Evolutionary conservation across 2,329 filamentous ascomycete species (phyloP), one percentile per base, ranked within the genome.

Genomic region (Colletotrichum magnum): DNA sequence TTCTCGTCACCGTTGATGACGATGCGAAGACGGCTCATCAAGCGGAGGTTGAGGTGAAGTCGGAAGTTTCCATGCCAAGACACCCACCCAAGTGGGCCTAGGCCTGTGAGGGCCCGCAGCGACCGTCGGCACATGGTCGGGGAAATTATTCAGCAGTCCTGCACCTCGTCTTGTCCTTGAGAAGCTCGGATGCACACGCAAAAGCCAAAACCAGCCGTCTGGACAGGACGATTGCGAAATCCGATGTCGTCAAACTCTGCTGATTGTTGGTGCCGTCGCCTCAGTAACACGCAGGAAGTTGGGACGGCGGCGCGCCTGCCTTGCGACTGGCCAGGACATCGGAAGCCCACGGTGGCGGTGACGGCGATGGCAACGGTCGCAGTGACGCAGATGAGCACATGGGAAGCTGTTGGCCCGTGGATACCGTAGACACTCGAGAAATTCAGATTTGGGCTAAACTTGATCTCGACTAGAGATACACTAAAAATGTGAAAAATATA

Each of bases 161-260:
- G 45, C 45, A 12, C 45, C 18, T 43, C 5, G 15, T 43, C 16
- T 43, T 43, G 12, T 32, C 21, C 21, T 24, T 53, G 36, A n/a
- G 16, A 26, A 43, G 4, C 41, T 43, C 41, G 41, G 41, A 43
- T 12, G 41, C 13, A 7, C 36, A n/a, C 13, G 16, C 15, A 45
- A 54, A 36, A 63, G 43, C 32, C 41, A 57, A 24, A n/a, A 21
- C 24, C 62, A 47, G 62, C 62, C 45, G 47, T 54, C 7, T 28
- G 15, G 21, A 18, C 13, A 16, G 51, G 15, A 21, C 24, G 16
- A 4, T 45, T 57, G 15, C 28, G 41, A 18, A n/a, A 59, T 68
- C 65, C 65, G 54, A 68, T 65, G 48, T 68, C 24, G 36, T 24
- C 36, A 57, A 59, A 52, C 60, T 54, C 28, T 58, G 50, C 61